A percentile compares a stretch with the other conserved stretches of the same genome.
Evolutionary conservation across 2,329 filamentous ascomycete species (phyloP).

Genomic region (Fusarium falciforme): DNA sequence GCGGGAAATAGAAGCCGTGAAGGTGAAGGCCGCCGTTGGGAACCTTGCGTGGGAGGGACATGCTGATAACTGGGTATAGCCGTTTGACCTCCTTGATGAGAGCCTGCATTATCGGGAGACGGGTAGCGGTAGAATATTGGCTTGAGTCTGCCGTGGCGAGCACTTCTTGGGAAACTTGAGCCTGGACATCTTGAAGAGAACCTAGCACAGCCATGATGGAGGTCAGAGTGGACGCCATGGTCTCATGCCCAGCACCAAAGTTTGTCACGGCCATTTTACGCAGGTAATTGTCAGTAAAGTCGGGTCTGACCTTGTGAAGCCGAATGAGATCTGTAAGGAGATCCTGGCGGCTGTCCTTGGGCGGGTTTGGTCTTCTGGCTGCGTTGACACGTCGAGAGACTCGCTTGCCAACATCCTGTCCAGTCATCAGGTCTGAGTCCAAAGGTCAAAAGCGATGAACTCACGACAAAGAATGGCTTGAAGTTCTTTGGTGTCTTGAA

Average conservation of each 20-base stretch:
- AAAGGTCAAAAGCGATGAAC: slow-evolving; percentile 4
- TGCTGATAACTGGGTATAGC: slow-evolving; percentile 62
- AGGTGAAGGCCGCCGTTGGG: slow-evolving; percentile 51
- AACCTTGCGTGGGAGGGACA: slow-evolving; percentile 61
- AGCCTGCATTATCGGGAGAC: slow-evolving; percentile 54
- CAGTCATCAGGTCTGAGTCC: neutral
- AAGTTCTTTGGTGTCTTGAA: slow-evolving; percentile 58
- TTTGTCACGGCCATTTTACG: slow-evolving; percentile 65
- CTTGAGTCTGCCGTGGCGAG: slow-evolving; percentile 18
- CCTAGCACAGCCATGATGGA: slow-evolving; percentile 61
- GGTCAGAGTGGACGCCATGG: slow-evolving; percentile 64
- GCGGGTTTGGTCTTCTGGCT: slow-evolving; percentile 41
- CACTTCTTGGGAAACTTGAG: slow-evolving; percentile 50
- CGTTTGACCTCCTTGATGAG: slow-evolving; percentile 64
- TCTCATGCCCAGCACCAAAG: slow-evolving; percentile 67
- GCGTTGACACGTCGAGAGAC: slow-evolving; percentile 51
- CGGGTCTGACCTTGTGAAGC: slow-evolving; percentile 57
- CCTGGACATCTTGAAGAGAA: slow-evolving; percentile 49
- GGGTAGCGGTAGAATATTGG: slow-evolving; percentile 37
- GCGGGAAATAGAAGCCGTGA: slow-evolving; percentile 55
- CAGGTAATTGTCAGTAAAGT: slow-evolving; percentile 61
- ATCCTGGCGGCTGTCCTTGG: slow-evolving; percentile 51
- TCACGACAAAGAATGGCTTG: slow-evolving; percentile 62
- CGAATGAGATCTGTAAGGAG: slow-evolving; percentile 60
- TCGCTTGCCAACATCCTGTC: slow-evolving; percentile 50